Evolutionary conservation across 2,329 filamentous ascomycete genomes (phyloP), one percentile per base, ranked within the genome.

Genomic region (Aspergillus sp.): DNA sequence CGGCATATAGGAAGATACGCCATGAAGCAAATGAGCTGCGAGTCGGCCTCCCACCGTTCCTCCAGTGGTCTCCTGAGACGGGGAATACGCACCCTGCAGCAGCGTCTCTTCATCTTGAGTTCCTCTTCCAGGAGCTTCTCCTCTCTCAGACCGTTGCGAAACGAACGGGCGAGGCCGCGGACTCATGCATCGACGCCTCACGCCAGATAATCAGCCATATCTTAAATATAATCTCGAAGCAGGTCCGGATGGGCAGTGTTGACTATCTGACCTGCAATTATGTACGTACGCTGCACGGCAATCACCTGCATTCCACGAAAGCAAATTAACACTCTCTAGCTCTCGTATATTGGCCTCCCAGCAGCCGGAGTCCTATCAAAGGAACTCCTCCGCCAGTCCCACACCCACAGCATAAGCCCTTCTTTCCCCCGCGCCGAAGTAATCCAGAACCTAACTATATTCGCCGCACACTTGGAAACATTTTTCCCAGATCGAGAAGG

Each of bases 401-500:
- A 62, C 21, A 23, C 55, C 2, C 31, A 17, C 14, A 35, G 33
- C 35, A 19, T 55, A n/a, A 46, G 55, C n/a, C 40, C 40, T 3
- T 9, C 56, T 1, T 63, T 65, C 19, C 62, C 66, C 3, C 61
- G 65, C 15, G 63, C 66, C 4, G 57, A 64, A 21, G 50, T 66
- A 8, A 64, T 67, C 14, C 66, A 68, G 24, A 62, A 67, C 5
- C 55, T 68, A 4, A 64, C 60, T 37, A 62, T 68, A 8, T 65
- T 66, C 9, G 56, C 62, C 2, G 52, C 64, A 6, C 49, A 62
- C 5, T 9, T 64, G 9, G 59, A 62, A 19, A 62, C 48, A 8
- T 57, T 57, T 6, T 41, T 64, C 6, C 49, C 49, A 11, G 37
- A 46, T 6, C 52, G 55, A 15, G 49, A 64, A 8, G 61, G 64